Percentiles rank a stretch among this genome's conserved stretches.
phyloP scores from a whole-genome alignment of 2,329 filamentous ascomycete genomes.

The Aspergillus costaricaensis region DNA sequence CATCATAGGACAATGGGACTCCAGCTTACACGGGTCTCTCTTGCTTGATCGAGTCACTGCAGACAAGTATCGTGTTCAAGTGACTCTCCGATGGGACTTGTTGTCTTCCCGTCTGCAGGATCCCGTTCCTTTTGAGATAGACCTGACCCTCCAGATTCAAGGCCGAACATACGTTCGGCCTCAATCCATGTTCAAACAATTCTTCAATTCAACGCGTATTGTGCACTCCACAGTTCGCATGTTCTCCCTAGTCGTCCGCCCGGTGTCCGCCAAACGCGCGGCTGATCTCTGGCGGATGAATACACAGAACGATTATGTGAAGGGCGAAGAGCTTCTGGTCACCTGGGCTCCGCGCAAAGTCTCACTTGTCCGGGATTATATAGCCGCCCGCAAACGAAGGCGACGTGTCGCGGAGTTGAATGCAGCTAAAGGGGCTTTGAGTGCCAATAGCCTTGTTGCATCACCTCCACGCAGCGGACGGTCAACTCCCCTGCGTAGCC shows the following conservation, averaged over 20 bases:
- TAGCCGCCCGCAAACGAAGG: slow-evolving; percentile 71
- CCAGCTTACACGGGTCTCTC: slow-evolving; percentile 86
- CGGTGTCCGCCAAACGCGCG: slow-evolving; percentile 84
- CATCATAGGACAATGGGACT: slow-evolving; percentile 94
- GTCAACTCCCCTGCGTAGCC: slow-evolving; percentile 38
- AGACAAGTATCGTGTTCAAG: slow-evolving; percentile 90
- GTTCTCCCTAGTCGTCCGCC: slow-evolving; percentile 83
- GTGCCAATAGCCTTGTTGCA: slow-evolving; percentile 41
- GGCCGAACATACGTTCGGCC: slow-evolving; percentile 82
- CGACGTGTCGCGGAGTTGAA: slow-evolving; percentile 78
- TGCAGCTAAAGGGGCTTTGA: slow-evolving; percentile 53
- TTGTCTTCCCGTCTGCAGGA: slow-evolving; percentile 79
- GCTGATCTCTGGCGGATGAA: slow-evolving; percentile 96
- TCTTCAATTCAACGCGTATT: slow-evolving; percentile 83
- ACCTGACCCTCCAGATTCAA: slow-evolving; percentile 79
- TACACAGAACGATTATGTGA: slow-evolving; percentile 92
- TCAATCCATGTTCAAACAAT: slow-evolving; percentile 79
- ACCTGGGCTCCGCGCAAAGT: slow-evolving; percentile 89
- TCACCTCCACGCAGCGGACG: slow-evolving; percentile 38
- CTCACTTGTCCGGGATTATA: slow-evolving; percentile 85
- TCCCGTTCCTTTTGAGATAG: slow-evolving; percentile 82
- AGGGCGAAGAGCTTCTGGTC: slow-evolving; percentile 83
- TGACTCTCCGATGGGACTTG: slow-evolving; percentile 84
- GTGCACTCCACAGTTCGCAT: slow-evolving; percentile 84
- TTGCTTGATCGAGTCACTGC: slow-evolving; percentile 89